phyloP scores from a whole-genome alignment of 2,329 filamentous ascomycete species.

The Xylaria sp. region DNA sequence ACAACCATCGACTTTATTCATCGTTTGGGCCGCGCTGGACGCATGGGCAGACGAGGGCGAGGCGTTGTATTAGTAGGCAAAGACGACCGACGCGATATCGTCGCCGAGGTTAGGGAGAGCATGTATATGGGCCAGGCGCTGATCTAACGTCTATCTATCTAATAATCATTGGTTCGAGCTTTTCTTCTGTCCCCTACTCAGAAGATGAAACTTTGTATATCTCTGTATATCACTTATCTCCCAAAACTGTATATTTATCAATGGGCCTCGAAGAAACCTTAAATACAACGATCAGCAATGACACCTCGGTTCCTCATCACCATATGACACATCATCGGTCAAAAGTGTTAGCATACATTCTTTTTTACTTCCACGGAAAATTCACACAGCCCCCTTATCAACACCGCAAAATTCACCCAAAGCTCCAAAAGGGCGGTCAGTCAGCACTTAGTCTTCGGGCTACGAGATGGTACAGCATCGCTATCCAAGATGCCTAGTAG shows the following conservation, averaged over 20 bases:
- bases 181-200: constrained; percentile 11
- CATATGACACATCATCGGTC: background rate
- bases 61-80: constrained; percentile 92
- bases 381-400: background rate
- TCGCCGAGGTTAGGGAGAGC: constrained; percentile 89
- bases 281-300: constrained; percentile 15
- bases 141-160: constrained; percentile 61
- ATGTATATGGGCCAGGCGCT: constrained; percentile 86
- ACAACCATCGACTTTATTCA: constrained; percentile 99
- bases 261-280: background rate
- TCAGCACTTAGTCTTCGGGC: constrained; percentile 12
- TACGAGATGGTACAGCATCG: background rate
- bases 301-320: background rate
- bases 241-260: constrained; percentile 18
- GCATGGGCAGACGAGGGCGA: constrained; percentile 90
- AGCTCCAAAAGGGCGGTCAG: background rate
- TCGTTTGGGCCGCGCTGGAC: constrained; percentile 87
- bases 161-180: constrained; percentile 3
- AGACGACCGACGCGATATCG: constrained; percentile 88
- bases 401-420: background rate
- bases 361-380: too few relatives aligned
- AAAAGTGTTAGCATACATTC: background rate
- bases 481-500: constrained; percentile 6
- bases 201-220: constrained; percentile 35
- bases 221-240: constrained; percentile 24